Conservation (phyloP, 2,329 filamentous ascomycete genomes). For the Tolypocladium tundrense region DNA sequence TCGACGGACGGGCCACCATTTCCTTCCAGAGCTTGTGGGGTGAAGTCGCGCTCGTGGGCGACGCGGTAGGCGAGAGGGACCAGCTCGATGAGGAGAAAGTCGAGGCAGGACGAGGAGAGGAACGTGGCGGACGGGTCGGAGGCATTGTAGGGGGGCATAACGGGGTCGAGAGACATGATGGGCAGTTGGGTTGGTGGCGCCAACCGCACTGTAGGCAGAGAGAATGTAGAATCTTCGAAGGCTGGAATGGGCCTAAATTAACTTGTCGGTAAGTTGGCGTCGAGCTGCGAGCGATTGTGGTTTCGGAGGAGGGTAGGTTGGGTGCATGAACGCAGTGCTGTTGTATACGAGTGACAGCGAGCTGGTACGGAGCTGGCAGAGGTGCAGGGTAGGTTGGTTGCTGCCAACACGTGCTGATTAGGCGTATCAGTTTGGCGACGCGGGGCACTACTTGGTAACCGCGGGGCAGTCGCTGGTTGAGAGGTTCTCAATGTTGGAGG, state of each 20-base stretch:
- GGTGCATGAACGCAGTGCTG: neutral
- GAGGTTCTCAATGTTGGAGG: neutral
- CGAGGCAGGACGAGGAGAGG: slow-evolving; percentile 76
- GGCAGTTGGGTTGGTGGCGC: neutral
- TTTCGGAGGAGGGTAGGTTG: neutral
- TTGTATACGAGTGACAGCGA: neutral
- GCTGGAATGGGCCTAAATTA: neutral
- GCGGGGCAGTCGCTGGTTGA: neutral
- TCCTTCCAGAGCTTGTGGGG: slow-evolving; percentile 4
- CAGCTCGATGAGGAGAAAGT: slow-evolving; percentile 92
- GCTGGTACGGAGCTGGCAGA: neutral
- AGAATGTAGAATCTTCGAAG: neutral
- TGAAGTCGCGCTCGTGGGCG: slow-evolving; percentile 57
- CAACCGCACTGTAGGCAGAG: neutral
- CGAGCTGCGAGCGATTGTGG: neutral
- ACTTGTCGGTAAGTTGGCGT: neutral
- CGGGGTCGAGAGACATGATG: slow-evolving; percentile 63
- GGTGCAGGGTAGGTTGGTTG: neutral
- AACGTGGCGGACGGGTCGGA: slow-evolving; percentile 67
- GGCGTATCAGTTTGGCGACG: neutral
- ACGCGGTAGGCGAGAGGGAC: slow-evolving; percentile 89
- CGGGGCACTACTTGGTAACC: neutral
- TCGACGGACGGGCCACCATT: neutral
- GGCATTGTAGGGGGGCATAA: slow-evolving; percentile 58
- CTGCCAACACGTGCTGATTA: neutral